Evolutionary conservation across 2,329 filamentous ascomycete species (phyloP), one percentile per base, ranked within the genome.

Genomic region (Chrysoporthe cubensis): DNA sequence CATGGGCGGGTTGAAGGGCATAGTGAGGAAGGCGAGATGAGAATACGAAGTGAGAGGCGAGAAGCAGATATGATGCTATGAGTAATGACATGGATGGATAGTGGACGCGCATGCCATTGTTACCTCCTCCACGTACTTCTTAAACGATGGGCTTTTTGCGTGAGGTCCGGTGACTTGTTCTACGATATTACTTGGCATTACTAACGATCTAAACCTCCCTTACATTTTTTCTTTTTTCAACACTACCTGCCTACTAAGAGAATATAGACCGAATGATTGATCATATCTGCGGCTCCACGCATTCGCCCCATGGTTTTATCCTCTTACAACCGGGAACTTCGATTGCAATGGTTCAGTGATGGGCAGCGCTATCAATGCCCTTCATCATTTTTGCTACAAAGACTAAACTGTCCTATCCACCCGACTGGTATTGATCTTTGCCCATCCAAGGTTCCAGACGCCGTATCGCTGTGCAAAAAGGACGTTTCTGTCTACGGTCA

Each of bases 1-100:
- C 73, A 87, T 86, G 75, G 89, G 87, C 0, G 93, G 93, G 0
- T 64, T 90, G 14, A 81, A 77, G 71, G 79, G 76, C 11, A 73
- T 80, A 1, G 18, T 56, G 14, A 65, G 66, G 52, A 42, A 58
- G 16, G 16, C 26, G 40, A 56, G 56, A 14, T 16, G n/a, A 42
- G 18, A 13, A 5, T 14, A 40, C n/a, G 32, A 11, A 40, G n/a
- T 21, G 16, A 21, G 16, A 18, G 21, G 14, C 16, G 2, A 21
- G 16, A 11, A 26, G 44, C 4, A 52, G 6, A 42, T 21, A 37
- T n/a, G 34, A 63, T 63, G 48, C 32, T n/a, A 63, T 37, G 57
- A 60, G 40, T 40, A 60, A 60, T 60, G 57, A 34, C 3, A 34
- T 60, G 44, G 9, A 59, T 26, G 37, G 21, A 32, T 16, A 42